Evolutionary conservation across 2,329 filamentous ascomycete genomes (phyloP), one percentile per base, ranked within the genome.

Genomic region (Peltaster fructicola): DNA sequence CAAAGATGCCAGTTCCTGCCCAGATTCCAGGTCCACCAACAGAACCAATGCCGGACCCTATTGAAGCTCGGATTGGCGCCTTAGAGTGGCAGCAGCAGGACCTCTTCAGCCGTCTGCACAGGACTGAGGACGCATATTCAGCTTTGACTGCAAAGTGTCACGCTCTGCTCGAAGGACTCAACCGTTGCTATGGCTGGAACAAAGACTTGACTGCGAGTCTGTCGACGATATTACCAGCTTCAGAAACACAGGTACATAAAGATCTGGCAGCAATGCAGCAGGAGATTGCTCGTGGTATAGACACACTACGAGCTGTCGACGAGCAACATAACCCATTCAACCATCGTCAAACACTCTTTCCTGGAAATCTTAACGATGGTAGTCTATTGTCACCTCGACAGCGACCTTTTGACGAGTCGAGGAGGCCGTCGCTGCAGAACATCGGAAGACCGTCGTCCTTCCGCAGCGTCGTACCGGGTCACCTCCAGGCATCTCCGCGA

Each of bases 11-110:
- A 19, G 27, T 20, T 7, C 65, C 68, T 9, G 79, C 81, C 13
- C 81, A 88, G 40, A 75, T 80, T 7, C 79, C 79, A 8, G 80
- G 79, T n/a, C 77, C 84, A 2, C 29, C 30, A 7, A 35, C 40
- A 20, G 82, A 92, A 45, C 67, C 79, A 7, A 74, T 82, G 52
- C 69, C 71, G 18, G 85, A 95, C 40, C 71, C 71, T 8, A 60
- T 73, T 8, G 85, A 98, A 40, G 68, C 70, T 23, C 66, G 84
- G 37, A 50, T 93, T 29, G 62, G 67, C 35, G 66, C 64, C 36
- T 57, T 95, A 14, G 88, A 98, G 48, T 77, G 88, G 44, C 71
- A 68, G 11, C 52, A 91, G 21, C 90, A 78, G 47, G 85, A 92
- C 31, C 60, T 92, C 43, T 73, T 73, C 46, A 56, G 63, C 20